Evolutionary conservation across 192 early-diverging fungal genomes (phyloP), one percentile per base, ranked within the genome.

Genomic region (Linnemannia elongata): DNA sequence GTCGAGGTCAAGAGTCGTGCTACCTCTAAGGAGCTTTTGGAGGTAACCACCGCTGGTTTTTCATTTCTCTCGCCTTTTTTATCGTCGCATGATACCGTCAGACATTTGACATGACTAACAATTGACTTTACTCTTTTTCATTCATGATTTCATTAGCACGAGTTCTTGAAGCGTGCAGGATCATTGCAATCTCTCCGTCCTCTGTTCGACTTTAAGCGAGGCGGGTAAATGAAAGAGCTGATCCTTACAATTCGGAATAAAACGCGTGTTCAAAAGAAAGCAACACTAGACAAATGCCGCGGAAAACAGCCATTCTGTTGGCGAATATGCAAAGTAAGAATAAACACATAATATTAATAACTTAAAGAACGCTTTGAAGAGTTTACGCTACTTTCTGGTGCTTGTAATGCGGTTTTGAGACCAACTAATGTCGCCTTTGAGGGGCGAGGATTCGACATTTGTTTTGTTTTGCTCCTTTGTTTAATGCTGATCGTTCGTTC

Each of bases 1-100:
- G 97, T 98, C 44, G 97, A 97, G 81, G 96, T 95, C 38, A 92
- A 94, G 88, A 95, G 93, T 78, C 92, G 97, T 66, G 95, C 96
- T 8, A 94, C 90, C 9, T 93, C 95, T 75, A 92, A 89, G 45
- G 96, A 97, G 85, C 90, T 97, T 70, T 79, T 98, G 70, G 91
- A 93, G 82, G 94, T 95, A 91, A 68, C 36, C 33, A 57, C 24
- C 7, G 4, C 68, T 17, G 38, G 3, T 39, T 39, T 39, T 49
- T 41, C 38, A 4, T 52, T 41, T 52, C 17, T 33, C 24, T 44
- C 60, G 12, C 13, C 27, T 35, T 30, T 47, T 42, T 2, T 15
- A 27, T 49, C 38, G 33, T 42, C n/a, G 1, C 36, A 18, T 69
- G 12, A 33, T 52, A 6, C 33, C 8, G 17, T 27, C 44, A 30